phyloP scores from a whole-genome alignment of 305 asterid genomes.

The Withania somnifera region DNA sequence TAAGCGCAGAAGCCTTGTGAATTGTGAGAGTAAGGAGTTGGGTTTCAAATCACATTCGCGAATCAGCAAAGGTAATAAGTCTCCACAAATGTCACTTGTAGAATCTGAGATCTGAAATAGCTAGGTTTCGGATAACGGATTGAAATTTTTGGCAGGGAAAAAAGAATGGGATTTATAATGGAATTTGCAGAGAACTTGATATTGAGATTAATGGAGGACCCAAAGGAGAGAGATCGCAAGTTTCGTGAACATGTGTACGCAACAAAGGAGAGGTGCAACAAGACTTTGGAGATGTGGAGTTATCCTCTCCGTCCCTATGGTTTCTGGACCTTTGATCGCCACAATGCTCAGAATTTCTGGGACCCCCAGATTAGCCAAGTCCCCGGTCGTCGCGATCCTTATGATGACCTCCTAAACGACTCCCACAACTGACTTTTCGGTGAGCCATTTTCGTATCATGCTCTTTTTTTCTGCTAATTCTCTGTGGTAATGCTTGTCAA shows the following conservation, averaged over 20 bases:
- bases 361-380: conserved; percentile 73
- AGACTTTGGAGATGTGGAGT: conserved; percentile 68
- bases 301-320: conserved; percentile 82
- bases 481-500: too few relatives aligned
- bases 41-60: too few relatives aligned
- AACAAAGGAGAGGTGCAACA: conserved; percentile 32
- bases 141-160: not conserved
- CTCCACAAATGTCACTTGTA: too few relatives aligned
- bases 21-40: too few relatives aligned
- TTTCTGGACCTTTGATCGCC: conserved; percentile 90
- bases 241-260: conserved; percentile 53
- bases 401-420: conserved; percentile 69
- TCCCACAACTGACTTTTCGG: not conserved
- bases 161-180: conserved; percentile 67
- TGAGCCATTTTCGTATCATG: too few relatives aligned
- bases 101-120: too few relatives aligned
- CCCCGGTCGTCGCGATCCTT: conserved; percentile 86
- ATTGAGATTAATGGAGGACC: conserved; percentile 82
- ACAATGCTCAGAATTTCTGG: conserved; percentile 71
- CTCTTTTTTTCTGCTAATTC: too few relatives aligned
- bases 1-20: too few relatives aligned
- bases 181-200: conserved; percentile 89
- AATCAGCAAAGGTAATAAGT: too few relatives aligned
- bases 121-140: too few relatives aligned
- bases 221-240: conserved; percentile 61